Base-by-base conservation (phyloP, 495 filamentous ascomycete species). In the Neurospora sp. region DNA sequence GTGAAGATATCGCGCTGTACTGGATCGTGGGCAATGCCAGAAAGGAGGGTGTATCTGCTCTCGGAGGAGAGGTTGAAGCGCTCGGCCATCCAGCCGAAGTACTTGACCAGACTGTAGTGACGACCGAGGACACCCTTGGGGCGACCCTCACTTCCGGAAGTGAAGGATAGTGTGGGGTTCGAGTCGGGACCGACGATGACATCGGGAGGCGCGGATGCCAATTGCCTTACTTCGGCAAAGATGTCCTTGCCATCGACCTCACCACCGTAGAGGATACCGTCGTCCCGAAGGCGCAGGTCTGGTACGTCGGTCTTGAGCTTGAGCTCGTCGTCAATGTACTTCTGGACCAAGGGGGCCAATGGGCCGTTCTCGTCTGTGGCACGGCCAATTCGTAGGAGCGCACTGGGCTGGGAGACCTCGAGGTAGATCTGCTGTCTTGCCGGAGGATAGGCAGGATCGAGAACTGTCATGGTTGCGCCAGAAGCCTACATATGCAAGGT, bases 1-100 rank as follows among this genome's bases (percentile, higher is more conserved):
- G 93, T 98, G 82, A 98, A 97, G 35, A 98, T 95, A 81, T 98
- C 95, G 77, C 93, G 82, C 78, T 97, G 94, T 69, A 97, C 93
- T 0, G 94, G 93, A 78, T 98, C 95, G 77, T 97, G 94, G 1
- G 93, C 92, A 70, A 93, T 94, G 39, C 94, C 94, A 54, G 86
- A 90, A 16, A 98, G 85, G 85, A 97, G 92, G 0, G 94, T 94
- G 76, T 97, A 98, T 70, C 88, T 88, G 76, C 93, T 92, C 71
- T 93, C 87, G 6, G 89, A 85, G 1, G 89, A 90, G 16, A 97
- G 88, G 39, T 88, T 82, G 79, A 98, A 98, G 10, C 84, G 88
- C 78, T 95, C 84, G 1, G 91, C 88, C 96, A 99, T 99, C 95
- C 94, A 99, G 18, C 88, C 87, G 78, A 93, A 94, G 81, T 97